phyloP scores from a whole-genome alignment of 75 land plant species.

The Azolla pinnata region DNA sequence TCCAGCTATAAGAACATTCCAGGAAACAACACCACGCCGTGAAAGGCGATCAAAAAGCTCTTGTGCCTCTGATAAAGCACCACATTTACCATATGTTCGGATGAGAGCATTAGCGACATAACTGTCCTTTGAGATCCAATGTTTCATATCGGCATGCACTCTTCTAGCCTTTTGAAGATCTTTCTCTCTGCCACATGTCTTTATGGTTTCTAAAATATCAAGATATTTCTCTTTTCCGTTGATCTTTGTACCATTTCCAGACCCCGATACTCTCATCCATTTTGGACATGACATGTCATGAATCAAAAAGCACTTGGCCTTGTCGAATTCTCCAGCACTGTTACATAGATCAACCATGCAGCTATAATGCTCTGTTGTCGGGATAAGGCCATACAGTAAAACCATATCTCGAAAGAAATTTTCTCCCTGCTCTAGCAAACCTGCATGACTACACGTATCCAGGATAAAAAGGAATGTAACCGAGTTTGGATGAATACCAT shows the following conservation, averaged over 20 bases:
- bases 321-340: slow-evolving; percentile 2
- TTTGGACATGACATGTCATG: too few relatives aligned
- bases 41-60: slow-evolving; percentile 13
- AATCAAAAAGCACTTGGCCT: too few relatives aligned
- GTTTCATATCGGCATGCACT: background rate
- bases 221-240: too few relatives aligned
- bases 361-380: slow-evolving; percentile 5
- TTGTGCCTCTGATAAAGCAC: slow-evolving; percentile 5
- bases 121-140: background rate
- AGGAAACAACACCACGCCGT: slow-evolving; percentile 15
- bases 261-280: too few relatives aligned
- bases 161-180: background rate
- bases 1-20: slow-evolving; percentile 9
- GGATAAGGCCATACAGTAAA: background rate
- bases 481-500: background rate
- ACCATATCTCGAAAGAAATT: slow-evolving; percentile 4
- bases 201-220: too few relatives aligned
- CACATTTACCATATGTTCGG: slow-evolving; percentile 7
- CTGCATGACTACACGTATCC: slow-evolving; percentile 10
- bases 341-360: slow-evolving; percentile 17
- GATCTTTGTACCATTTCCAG: too few relatives aligned
- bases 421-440: slow-evolving; percentile 6
- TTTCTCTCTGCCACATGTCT: background rate
- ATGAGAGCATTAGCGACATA: slow-evolving; percentile 7
- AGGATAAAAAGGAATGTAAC: slow-evolving; percentile 4